phyloP scores from a whole-genome alignment of 1,139 yeast genomes.

The Hemisphaericaspora xylofermentans region DNA sequence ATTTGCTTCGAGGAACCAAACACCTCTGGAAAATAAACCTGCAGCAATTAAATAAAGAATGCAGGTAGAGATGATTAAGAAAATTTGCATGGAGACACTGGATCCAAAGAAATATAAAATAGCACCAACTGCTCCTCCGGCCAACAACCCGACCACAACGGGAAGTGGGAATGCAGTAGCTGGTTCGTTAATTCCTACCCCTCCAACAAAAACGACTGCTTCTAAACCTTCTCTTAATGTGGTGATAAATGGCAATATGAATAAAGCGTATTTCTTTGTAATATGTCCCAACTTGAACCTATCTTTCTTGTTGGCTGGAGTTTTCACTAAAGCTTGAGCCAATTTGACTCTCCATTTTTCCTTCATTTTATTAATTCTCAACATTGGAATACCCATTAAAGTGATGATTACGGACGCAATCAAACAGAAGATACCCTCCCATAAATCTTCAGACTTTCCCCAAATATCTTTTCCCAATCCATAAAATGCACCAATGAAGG shows the following conservation, averaged over 20 bases:
- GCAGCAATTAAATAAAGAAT: slow-evolving; percentile 83
- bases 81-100: slow-evolving; percentile 71
- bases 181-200: slow-evolving; percentile 79
- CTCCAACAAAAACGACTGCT: slow-evolving; percentile 89
- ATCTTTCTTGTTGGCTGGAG: slow-evolving; percentile 29
- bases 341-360: slow-evolving; percentile 91
- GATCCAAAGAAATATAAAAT: slow-evolving; percentile 76
- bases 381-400: slow-evolving; percentile 88
- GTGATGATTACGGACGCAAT: slow-evolving; percentile 84
- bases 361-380: slow-evolving; percentile 85
- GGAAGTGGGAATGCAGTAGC: slow-evolving; percentile 83
- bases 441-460: slow-evolving; percentile 83
- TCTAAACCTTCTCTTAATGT: slow-evolving; percentile 88
- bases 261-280: slow-evolving; percentile 70
- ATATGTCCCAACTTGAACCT: slow-evolving; percentile 37
- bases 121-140: slow-evolving; percentile 70
- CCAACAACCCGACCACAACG: slow-evolving; percentile 69
- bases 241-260: slow-evolving; percentile 76
- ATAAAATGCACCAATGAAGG: slow-evolving; percentile 83
- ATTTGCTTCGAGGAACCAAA: slow-evolving; percentile 80
- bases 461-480: slow-evolving; percentile 78
- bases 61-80: slow-evolving; percentile 77
- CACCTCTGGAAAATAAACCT: slow-evolving; percentile 85
- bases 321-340: slow-evolving; percentile 65
- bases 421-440: slow-evolving; percentile 88